Base-by-base conservation (phyloP, 495 filamentous ascomycete species). In the Hypoxylon rickii region DNA sequence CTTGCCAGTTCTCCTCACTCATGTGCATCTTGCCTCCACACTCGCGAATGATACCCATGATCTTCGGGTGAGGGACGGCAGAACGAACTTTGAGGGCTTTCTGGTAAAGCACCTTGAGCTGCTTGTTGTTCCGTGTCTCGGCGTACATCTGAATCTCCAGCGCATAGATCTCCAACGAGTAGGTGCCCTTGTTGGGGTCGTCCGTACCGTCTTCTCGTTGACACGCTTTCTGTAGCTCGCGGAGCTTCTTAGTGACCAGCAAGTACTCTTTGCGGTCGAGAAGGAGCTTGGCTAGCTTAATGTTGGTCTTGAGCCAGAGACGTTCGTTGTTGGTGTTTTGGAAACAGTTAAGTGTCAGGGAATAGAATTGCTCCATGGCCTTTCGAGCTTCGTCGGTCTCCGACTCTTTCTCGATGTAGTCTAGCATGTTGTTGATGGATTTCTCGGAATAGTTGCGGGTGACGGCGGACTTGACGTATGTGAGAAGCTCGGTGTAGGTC, bases 11-110 rank as follows among this genome's bases (percentile, higher is more conserved):
- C 75, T 97, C 94, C 77, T 98, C 94, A 66, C 90, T 96, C 95
- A 98, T 97, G 73, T 98, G 92, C 94, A 98, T 98, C 77, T 98
- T 98, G 54, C 94, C 94, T 60, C 94, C 95, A 70, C 94, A 97
- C 73, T 98, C 94, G 43, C 95, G 88, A 67, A 98, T 97, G 68
- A 97, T 90, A 24, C 94, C 94, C 90, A 97, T 97, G 65, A 98
- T 96, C 76, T 96, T 96, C 44, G 94, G 94, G 72, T 98, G 94
- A 8, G 94, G 92, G 6, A 98, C 95, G 0, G 95, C 94, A 37
- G 94, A 97, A 44, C 89, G 84, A 16, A 98, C 93, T 42, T 87
- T 87, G 11, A 97, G 81, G 3, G 94, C 92, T 43, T 88, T 85
- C 64, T 96, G 86, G 70, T 97, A 98, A 3, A 98, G 79, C 2